Conservation (phyloP, 495 filamentous ascomycete genomes). For the Sphaerosporella brunnea region DNA sequence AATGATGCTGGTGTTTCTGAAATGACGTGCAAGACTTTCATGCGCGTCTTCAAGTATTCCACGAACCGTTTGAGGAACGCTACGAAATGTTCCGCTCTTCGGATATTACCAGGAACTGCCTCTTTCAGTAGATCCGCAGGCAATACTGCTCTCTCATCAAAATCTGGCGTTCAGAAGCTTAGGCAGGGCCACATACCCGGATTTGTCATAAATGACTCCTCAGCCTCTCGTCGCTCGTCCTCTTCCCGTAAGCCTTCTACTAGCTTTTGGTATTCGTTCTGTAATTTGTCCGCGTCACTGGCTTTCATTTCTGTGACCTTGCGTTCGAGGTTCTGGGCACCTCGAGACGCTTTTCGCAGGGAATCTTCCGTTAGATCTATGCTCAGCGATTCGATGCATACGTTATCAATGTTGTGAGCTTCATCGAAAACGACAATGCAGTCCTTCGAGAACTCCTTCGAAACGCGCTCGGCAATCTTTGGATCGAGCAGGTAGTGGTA, state of each 20-base stretch:
- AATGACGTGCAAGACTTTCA: conserved; percentile 95
- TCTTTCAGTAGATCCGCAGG: conserved; percentile 76
- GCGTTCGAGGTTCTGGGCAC: conserved; percentile 73
- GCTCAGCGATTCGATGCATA: conserved; percentile 94
- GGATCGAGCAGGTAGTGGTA: conserved; percentile 97
- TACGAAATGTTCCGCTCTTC: conserved; percentile 90
- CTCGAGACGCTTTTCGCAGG: conserved; percentile 67
- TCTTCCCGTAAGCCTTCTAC: conserved; percentile 81
- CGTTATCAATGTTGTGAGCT: conserved; percentile 98
- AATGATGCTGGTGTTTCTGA: conserved; percentile 94
- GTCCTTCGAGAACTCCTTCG: conserved; percentile 89
- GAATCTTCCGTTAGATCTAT: conserved; percentile 94
- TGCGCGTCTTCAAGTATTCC: conserved; percentile 93
- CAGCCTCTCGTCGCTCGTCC: conserved; percentile 60
- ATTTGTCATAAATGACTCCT: conserved; percentile 94
- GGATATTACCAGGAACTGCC: conserved; percentile 90
- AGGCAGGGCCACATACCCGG: conserved; percentile 36
- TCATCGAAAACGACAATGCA: conserved; percentile 99
- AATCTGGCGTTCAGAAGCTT: conserved; percentile 10
- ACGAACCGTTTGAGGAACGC: conserved; percentile 90
- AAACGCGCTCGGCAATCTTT: conserved; percentile 94
- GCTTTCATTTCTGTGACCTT: conserved; percentile 86
- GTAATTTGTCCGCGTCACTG: conserved; percentile 76
- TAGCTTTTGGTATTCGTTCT: conserved; percentile 87
- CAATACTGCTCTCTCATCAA: conserved; percentile 32